A percentile compares a stretch with the other conserved stretches of the same genome.
These are phyloP conservation scores for Pelargonium exstipulatum DNA, from an alignment of 441 rosid species.

Conservation along the genomic window DNA sequence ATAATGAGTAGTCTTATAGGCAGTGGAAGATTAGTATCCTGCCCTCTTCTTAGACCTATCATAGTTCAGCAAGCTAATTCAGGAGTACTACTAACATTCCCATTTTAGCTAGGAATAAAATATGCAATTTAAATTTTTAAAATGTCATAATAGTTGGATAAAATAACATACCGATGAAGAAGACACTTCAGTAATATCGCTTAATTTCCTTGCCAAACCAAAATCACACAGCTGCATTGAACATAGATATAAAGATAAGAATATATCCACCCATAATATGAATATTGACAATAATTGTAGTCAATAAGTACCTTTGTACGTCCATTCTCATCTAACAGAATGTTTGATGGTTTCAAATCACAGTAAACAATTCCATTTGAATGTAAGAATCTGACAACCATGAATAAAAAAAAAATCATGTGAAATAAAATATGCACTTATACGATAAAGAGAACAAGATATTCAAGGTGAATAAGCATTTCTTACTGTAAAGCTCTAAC, in stretches of 20 bases:
- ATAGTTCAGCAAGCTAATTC: neutral
- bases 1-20: neutral
- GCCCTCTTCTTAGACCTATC: neutral
- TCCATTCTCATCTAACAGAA: slow-evolving; percentile 90
- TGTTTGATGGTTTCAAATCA: slow-evolving; percentile 93
- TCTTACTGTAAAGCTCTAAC: slow-evolving; percentile 81
- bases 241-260: slow-evolving; percentile 16
- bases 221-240: slow-evolving; percentile 87
- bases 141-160: slow-evolving; percentile 4
- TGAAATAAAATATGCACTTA: slow-evolving; percentile 14
- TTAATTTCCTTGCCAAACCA: slow-evolving; percentile 82
- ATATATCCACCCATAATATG: slow-evolving; percentile 15
- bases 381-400: slow-evolving; percentile 58
- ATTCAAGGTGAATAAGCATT: slow-evolving; percentile 8
- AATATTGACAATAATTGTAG: slow-evolving; percentile 14
- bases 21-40: neutral
- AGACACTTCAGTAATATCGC: slow-evolving; percentile 64
- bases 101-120: neutral
- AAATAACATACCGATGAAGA: slow-evolving; percentile 52
- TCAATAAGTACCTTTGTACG: slow-evolving; percentile 54
- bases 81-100: neutral
- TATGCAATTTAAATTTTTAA: neutral
- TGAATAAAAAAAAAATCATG: slow-evolving; percentile 15
- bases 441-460: slow-evolving; percentile 15
- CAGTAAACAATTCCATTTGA: slow-evolving; percentile 88